These are phyloP conservation scores for Quambalaria eucalypti DNA, from an alignment of 1,284 basidiomycete genomes.

Conservation along the genomic window DNA sequence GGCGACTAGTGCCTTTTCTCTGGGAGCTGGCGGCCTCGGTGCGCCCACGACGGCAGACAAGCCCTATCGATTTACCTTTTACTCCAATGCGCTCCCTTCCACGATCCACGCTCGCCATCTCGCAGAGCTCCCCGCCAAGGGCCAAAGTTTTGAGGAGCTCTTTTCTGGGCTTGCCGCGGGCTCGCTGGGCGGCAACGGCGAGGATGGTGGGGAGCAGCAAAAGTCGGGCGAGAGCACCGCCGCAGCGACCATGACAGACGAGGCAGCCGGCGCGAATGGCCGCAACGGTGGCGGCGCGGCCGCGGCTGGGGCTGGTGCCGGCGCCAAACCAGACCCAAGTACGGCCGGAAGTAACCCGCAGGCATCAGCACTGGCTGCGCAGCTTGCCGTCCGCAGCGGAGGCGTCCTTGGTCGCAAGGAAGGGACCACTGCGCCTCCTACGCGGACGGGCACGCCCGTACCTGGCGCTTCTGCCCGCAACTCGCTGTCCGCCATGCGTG, in stretches of 20 bases:
- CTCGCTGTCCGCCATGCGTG: not conserved
- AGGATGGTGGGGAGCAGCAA: not conserved
- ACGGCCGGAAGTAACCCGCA: not conserved
- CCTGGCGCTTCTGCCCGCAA: slow-evolving; percentile 1
- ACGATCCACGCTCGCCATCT: slow-evolving; percentile 91
- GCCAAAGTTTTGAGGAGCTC: slow-evolving; percentile 84
- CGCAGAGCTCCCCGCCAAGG: slow-evolving; percentile 84
- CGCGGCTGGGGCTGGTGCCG: too few relatives aligned
- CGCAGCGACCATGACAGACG: not conserved
- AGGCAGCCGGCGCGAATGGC: not conserved
- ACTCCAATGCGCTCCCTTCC: slow-evolving; percentile 81
- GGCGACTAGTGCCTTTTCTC: not conserved
- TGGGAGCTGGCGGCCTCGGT: not conserved
- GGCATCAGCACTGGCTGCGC: not conserved
- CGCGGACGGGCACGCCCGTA: slow-evolving; percentile 31
- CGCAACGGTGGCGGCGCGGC: not conserved
- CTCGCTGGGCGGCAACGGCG: slow-evolving; percentile 6
- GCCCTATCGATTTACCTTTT: slow-evolving; percentile 97
- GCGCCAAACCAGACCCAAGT: not conserved
- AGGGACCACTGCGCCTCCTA: slow-evolving; percentile 29
- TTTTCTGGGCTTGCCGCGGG: slow-evolving; percentile 57
- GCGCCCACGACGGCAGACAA: slow-evolving; percentile 43
- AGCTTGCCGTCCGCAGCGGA: not conserved
- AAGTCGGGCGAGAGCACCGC: not conserved
- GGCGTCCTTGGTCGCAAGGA: slow-evolving; percentile 20